Conservation (phyloP, 2,329 filamentous ascomycete species). For the Penicillium sp. region DNA sequence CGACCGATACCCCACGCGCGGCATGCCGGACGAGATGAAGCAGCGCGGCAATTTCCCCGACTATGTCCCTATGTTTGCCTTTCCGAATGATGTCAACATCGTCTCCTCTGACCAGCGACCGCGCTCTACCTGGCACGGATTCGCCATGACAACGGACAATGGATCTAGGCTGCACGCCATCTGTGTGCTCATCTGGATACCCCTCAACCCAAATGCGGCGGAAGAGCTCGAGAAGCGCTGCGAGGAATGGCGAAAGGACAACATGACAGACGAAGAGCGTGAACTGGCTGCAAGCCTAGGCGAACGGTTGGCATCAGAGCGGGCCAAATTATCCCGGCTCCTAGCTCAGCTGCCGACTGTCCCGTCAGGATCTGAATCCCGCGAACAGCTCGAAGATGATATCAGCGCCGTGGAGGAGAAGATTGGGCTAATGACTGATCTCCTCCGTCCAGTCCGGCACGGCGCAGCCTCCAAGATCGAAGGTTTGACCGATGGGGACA, state of each 20-base stretch:
- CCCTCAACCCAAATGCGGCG: conserved; percentile 75
- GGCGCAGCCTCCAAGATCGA: conserved; percentile 97
- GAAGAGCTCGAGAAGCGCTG: conserved; percentile 71
- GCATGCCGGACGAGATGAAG: conserved; percentile 74
- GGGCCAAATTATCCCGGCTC: conserved; percentile 84
- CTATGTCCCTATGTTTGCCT: conserved; percentile 99
- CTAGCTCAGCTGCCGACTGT: conserved; percentile 78
- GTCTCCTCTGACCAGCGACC: conserved; percentile 93
- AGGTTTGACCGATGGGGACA: conserved; percentile 90
- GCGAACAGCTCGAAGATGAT: conserved; percentile 85
- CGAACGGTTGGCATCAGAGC: conserved; percentile 78
- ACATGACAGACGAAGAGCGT: conserved; percentile 98
- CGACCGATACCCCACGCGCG: conserved; percentile 86
- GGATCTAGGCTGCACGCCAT: conserved; percentile 90
- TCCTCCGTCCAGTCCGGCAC: conserved; percentile 86
- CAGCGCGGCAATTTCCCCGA: conserved; percentile 86
- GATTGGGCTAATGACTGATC: conserved; percentile 93
- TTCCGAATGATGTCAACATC: conserved; percentile 96
- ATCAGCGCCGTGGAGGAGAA: conserved; percentile 97
- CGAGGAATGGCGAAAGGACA: conserved; percentile 80
- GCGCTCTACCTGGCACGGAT: conserved; percentile 97
- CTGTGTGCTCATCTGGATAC: conserved; percentile 88
- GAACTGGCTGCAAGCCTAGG: conserved; percentile 90
- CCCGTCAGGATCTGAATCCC: conserved; percentile 73
- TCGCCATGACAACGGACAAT: conserved; percentile 94